Evolutionary conservation across 257 asterid genomes (phyloP).

Genomic region (Petrea volubilis): DNA sequence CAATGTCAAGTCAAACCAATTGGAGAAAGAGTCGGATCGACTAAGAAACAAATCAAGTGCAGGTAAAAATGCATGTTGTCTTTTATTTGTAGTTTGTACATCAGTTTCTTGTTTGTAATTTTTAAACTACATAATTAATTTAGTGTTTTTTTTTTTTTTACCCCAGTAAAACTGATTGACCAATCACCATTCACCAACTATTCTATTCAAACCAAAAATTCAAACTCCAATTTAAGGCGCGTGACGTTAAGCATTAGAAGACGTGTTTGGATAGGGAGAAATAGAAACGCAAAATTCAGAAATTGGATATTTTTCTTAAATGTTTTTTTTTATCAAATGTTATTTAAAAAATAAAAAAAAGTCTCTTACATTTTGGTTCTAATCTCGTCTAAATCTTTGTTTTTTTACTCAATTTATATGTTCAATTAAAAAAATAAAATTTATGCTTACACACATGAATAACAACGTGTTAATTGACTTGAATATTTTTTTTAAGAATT

Average conservation of each 20-base stretch:
- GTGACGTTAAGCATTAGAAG: not conserved
- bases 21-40: not conserved
- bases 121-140: not conserved
- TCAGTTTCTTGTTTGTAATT: not conserved
- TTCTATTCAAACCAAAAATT: conserved; percentile 11
- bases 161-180: not conserved
- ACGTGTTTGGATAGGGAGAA: conserved; percentile 17
- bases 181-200: conserved; percentile 10
- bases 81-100: no score
- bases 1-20: not conserved
- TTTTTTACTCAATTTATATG: no score
- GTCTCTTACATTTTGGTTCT: no score
- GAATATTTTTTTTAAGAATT: no score
- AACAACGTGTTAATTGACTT: no score
- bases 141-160: not conserved
- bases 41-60: not conserved
- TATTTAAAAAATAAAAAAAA: no score
- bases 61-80: not conserved
- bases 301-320: not conserved
- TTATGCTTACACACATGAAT: no score
- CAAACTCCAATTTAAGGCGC: conserved; percentile 32
- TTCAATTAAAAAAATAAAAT: no score
- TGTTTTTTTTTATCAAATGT: no score
- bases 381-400: no score
- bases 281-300: not conserved